Evolutionary conservation across 31 red algal genomes (phyloP).

Genomic region (Odonthalia washingtoniensis): DNA sequence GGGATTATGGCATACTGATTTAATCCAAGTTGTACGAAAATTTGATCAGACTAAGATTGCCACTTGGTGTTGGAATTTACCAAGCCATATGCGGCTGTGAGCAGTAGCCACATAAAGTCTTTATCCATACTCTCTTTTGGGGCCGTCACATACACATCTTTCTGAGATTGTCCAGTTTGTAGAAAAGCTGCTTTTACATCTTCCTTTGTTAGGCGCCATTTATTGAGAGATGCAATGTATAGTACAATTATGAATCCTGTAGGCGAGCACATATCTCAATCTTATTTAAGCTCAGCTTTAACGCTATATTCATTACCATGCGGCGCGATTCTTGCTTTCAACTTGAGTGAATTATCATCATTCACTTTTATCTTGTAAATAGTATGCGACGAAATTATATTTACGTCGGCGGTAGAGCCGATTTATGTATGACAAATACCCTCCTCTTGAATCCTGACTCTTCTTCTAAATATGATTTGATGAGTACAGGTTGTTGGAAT

Average conservation of each 20-base stretch:
- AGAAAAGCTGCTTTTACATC: conserved; percentile 30
- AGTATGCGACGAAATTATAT: too few relatives aligned
- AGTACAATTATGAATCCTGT: neutral
- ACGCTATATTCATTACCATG: neutral
- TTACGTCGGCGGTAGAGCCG: too few relatives aligned
- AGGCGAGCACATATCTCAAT: neutral
- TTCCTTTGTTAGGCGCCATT: neutral
- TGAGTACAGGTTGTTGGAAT: too few relatives aligned
- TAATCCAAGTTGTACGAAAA: neutral
- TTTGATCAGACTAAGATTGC: conserved; percentile 25
- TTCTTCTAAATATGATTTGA: too few relatives aligned
- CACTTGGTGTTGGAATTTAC: conserved; percentile 39
- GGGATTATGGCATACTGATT: neutral
- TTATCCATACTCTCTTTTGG: neutral
- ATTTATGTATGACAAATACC: too few relatives aligned
- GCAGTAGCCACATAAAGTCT: neutral
- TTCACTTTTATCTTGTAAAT: too few relatives aligned
- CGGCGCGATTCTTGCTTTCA: neutral
- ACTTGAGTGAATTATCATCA: too few relatives aligned
- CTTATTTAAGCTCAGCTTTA: neutral
- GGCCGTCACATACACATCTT: conserved; percentile 18
- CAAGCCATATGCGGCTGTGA: conserved; percentile 15
- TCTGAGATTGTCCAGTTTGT: conserved; percentile 16
- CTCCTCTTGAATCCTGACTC: too few relatives aligned
- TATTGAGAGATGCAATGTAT: neutral